Conservation (phyloP, 2,329 filamentous ascomycete species). For the Coniochaeta ligniaria region DNA sequence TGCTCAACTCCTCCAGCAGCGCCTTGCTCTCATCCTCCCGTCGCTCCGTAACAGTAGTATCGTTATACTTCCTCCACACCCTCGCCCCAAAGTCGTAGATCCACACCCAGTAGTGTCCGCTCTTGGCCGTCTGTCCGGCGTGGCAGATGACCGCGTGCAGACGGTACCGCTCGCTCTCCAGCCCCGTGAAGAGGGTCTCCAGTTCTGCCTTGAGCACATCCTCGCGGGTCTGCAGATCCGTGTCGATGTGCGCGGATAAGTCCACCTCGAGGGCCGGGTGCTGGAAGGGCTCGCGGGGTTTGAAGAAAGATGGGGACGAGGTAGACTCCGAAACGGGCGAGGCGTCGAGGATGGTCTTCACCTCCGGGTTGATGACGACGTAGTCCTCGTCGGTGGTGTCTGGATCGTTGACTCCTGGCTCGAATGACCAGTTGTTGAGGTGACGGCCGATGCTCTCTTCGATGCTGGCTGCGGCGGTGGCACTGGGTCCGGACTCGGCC, state of each 20-base stretch:
- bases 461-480: background rate
- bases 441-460: background rate
- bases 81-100: constrained; percentile 79
- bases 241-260: constrained; percentile 25
- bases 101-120: constrained; percentile 95
- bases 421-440: background rate
- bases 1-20: constrained; percentile 62
- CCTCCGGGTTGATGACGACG: background rate
- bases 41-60: constrained; percentile 64
- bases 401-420: background rate
- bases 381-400: background rate
- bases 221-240: constrained; percentile 24
- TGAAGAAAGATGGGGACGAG: constrained; percentile 21
- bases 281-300: constrained; percentile 15
- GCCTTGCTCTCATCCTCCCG: constrained; percentile 58
- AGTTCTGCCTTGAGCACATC: constrained; percentile 24
- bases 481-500: background rate
- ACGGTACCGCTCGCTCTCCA: constrained; percentile 64
- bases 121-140: constrained; percentile 55
- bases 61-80: constrained; percentile 92
- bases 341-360: background rate
- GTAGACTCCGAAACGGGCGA: background rate
- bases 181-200: constrained; percentile 51
- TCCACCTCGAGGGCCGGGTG: constrained; percentile 18
- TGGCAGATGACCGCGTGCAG: constrained; percentile 94